These are phyloP conservation scores for Bocquillonia castaneifolia DNA, from an alignment of 441 rosid genomes.

Conservation along the genomic window DNA sequence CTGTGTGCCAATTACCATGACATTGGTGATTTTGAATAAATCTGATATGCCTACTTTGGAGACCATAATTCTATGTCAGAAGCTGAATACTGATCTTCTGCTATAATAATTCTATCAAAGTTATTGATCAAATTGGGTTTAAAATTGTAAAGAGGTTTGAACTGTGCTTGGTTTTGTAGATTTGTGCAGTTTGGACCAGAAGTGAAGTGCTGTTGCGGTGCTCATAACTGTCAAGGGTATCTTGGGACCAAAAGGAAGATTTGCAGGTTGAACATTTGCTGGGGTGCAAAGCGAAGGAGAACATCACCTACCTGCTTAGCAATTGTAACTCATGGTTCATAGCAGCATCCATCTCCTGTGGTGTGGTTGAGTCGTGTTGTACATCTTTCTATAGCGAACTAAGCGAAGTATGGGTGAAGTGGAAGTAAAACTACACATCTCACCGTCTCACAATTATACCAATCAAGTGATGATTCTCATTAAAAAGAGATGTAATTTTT, in stretches of 20 bases:
- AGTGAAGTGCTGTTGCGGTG: slow-evolving; percentile 75
- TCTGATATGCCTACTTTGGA: neutral
- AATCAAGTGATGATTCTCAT: neutral
- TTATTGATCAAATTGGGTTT: neutral
- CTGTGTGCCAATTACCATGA: neutral
- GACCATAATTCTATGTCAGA: neutral
- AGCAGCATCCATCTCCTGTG: neutral
- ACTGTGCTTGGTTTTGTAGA: slow-evolving; percentile 37
- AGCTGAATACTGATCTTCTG: neutral
- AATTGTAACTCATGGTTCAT: slow-evolving; percentile 30
- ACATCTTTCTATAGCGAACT: slow-evolving; percentile 12
- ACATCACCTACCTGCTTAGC: slow-evolving; percentile 41
- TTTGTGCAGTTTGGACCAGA: slow-evolving; percentile 93
- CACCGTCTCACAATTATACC: neutral
- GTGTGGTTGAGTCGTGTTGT: slow-evolving; percentile 11
- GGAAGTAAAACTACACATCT: neutral
- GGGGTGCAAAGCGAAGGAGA: slow-evolving; percentile 92
- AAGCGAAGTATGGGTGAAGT: neutral
- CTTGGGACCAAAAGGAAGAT: slow-evolving; percentile 74
- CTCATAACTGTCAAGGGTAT: slow-evolving; percentile 67
- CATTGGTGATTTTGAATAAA: neutral
- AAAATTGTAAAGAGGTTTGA: neutral
- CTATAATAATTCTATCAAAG: neutral
- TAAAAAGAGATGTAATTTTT: neutral
- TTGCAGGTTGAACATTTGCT: slow-evolving; percentile 42